Evolutionary conservation across 179 eudicot species (phyloP).

Genomic region (Heliamphora pulchella): DNA sequence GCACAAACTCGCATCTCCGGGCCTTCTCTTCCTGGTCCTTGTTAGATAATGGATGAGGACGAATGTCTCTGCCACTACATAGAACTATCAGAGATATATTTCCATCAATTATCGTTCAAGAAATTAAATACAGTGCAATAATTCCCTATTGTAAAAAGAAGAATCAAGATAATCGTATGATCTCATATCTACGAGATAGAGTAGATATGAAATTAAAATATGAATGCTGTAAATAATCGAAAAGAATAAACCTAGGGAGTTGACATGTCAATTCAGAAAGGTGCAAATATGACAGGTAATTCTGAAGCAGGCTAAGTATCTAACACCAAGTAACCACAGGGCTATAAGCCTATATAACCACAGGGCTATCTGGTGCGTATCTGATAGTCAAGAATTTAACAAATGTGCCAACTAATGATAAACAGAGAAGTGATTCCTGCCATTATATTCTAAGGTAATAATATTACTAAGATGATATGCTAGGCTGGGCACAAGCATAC

Average conservation of each 20-base stretch:
- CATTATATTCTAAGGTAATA: too few species aligned
- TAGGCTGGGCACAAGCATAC: too few species aligned
- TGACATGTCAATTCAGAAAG: slow-evolving; percentile 4
- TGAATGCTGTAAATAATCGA: not conserved
- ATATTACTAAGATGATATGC: too few species aligned
- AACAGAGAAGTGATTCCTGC: too few species aligned
- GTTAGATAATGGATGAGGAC: slow-evolving; percentile 25
- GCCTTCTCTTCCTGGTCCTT: slow-evolving; percentile 37
- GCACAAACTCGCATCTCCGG: slow-evolving; percentile 41
- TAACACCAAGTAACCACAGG: not conserved
- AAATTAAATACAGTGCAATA: not conserved
- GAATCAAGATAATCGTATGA: not conserved
- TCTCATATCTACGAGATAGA: not conserved
- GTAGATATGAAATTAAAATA: not conserved
- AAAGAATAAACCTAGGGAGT: not conserved
- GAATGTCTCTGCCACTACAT: slow-evolving; percentile 29
- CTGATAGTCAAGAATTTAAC: too few species aligned
- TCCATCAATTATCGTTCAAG: not conserved
- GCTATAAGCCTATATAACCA: not conserved
- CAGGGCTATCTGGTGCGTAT: too few species aligned
- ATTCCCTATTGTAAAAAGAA: not conserved
- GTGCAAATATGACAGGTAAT: not conserved
- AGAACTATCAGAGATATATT: not conserved
- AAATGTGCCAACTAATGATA: too few species aligned
- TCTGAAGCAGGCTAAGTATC: not conserved